Conservation (phyloP, 2,329 filamentous ascomycete species). For the Macrophomina pseudophaseolina region DNA sequence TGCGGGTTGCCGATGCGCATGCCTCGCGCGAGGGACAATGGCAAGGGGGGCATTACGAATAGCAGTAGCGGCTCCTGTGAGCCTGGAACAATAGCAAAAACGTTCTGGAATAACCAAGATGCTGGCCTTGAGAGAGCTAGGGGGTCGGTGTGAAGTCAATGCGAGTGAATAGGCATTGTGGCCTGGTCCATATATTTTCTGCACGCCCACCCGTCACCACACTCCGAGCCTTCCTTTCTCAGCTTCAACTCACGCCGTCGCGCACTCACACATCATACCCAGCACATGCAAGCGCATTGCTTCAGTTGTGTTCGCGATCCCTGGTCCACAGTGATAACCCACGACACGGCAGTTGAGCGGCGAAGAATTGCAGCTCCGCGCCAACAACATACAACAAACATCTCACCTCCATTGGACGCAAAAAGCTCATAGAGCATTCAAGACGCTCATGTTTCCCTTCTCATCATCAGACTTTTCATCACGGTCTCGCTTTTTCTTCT, state of each 20-base stretch:
- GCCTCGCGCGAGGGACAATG: neutral
- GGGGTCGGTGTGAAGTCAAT: slow-evolving; percentile 13
- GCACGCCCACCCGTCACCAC: neutral
- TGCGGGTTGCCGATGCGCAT: slow-evolving; percentile 1
- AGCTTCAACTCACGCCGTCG: neutral
- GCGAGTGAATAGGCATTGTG: slow-evolving; percentile 7
- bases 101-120: neutral
- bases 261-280: neutral
- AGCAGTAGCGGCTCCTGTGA: slow-evolving; percentile 14
- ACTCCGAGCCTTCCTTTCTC: slow-evolving; percentile 4
- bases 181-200: slow-evolving; percentile 9
- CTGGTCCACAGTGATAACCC: neutral
- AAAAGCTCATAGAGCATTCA: neutral
- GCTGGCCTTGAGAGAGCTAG: neutral
- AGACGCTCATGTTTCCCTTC: neutral
- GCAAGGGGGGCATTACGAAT: slow-evolving; percentile 19
- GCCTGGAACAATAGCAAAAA: slow-evolving; percentile 25
- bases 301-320: neutral
- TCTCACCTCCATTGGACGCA: neutral
- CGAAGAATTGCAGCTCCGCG: slow-evolving; percentile 2
- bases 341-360: slow-evolving; percentile 5
- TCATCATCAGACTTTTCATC: neutral
- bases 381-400: neutral
- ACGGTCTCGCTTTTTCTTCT: neutral
- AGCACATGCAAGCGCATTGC: neutral